These are phyloP conservation scores for Lathyrus oleraceus DNA, from an alignment of 306 rosid genomes.

Conservation along the genomic window DNA sequence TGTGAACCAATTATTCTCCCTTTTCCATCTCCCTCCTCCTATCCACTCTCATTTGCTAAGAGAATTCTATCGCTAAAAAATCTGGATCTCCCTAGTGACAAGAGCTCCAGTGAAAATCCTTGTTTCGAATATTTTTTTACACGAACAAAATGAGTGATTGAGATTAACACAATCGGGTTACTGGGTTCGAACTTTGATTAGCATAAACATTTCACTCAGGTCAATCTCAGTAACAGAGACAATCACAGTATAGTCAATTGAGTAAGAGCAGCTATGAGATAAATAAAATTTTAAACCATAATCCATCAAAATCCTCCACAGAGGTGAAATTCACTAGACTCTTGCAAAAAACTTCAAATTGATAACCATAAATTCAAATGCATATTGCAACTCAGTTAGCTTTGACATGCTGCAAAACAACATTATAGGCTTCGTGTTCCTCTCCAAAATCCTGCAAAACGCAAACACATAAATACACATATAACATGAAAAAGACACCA, in stretches of 20 bases:
- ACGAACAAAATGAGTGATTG: no score
- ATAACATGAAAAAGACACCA: background rate
- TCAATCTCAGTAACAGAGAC: background rate
- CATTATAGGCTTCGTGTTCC: constrained; percentile 21
- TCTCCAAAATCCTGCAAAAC: constrained; percentile 15
- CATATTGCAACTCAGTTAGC: constrained; percentile 2
- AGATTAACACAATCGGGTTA: no score
- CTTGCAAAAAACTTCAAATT: background rate
- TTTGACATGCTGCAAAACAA: constrained; percentile 22
- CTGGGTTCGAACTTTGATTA: background rate
- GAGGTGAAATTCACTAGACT: background rate
- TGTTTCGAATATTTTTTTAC: no score
- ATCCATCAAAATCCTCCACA: background rate
- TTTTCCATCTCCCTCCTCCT: no score
- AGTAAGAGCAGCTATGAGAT: background rate
- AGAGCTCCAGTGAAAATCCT: no score
- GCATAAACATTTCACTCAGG: background rate
- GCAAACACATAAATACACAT: background rate
- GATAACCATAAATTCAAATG: background rate
- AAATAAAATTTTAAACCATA: background rate
- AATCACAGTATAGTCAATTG: background rate
- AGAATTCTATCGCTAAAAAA: no score
- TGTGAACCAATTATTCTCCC: no score
- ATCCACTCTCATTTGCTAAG: no score
- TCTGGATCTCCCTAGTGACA: no score